Evolutionary conservation across 2,329 filamentous ascomycete genomes (phyloP).

Genomic region (Coniochaeta sp.): DNA sequence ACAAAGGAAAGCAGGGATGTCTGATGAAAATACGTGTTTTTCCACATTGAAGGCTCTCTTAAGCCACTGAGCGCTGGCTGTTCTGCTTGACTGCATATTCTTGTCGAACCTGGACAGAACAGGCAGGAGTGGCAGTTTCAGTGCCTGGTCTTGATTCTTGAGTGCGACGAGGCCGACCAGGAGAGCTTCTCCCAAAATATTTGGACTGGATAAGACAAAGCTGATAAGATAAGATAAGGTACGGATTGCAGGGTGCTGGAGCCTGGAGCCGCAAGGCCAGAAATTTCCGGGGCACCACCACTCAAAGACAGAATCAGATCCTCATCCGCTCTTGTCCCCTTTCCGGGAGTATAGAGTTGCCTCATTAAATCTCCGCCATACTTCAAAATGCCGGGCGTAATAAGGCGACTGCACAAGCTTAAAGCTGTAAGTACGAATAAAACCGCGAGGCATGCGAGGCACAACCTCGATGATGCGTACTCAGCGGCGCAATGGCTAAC

Average conservation of each 20-base stretch:
- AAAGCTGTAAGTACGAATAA: constrained; percentile 50
- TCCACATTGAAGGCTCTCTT: constrained; percentile 15
- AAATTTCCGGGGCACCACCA: background rate
- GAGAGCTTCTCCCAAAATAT: background rate
- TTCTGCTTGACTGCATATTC: constrained; percentile 9
- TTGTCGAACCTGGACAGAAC: background rate
- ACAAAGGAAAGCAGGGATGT: constrained; percentile 17
- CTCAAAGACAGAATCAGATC: background rate
- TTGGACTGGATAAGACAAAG: background rate
- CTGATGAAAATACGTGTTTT: constrained; percentile 8
- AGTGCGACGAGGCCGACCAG: background rate
- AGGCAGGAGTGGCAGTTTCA: background rate
- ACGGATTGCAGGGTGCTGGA: constrained; percentile 3
- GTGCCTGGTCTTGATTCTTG: background rate
- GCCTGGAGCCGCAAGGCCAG: background rate
- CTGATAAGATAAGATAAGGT: constrained; percentile 1
- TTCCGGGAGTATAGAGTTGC: background rate
- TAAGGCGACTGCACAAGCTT: constrained; percentile 67
- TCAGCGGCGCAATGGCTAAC: constrained; percentile 10
- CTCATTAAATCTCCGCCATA: constrained; percentile 1
- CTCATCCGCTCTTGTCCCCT: background rate
- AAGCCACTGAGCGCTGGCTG: constrained; percentile 14
- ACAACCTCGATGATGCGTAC: background rate
- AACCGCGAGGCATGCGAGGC: background rate
- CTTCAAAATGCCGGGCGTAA: constrained; percentile 32